phyloP scores from a whole-genome alignment of 2,329 filamentous ascomycete genomes.

The Trichophyton simii region DNA sequence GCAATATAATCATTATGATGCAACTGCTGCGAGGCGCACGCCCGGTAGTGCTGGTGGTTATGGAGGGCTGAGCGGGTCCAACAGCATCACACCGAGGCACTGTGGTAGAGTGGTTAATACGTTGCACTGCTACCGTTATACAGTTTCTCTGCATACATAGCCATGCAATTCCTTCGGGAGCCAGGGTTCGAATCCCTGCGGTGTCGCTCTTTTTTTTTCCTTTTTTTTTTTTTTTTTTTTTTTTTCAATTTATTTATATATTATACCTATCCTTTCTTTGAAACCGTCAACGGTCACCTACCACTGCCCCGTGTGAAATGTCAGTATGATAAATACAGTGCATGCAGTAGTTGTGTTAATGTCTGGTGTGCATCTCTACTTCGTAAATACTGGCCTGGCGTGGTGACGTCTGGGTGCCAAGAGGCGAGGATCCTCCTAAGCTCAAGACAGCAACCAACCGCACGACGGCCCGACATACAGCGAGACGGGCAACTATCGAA shows the following conservation, averaged over 20 bases:
- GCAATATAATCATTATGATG: background rate
- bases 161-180: constrained; percentile 5
- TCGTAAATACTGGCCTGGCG: background rate
- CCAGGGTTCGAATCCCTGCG: constrained; percentile 5
- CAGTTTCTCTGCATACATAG: constrained; percentile 1
- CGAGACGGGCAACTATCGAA: background rate
- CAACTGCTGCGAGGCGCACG: too few relatives aligned
- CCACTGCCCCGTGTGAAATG: too few relatives aligned
- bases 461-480: background rate
- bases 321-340: too few relatives aligned
- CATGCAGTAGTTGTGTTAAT: too few relatives aligned
- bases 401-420: background rate
- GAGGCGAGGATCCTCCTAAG: background rate
- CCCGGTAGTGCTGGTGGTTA: background rate
- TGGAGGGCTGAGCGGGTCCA: background rate
- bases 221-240: background rate
- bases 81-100: constrained; percentile 2
- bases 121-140: constrained; percentile 4
- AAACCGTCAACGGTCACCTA: too few relatives aligned
- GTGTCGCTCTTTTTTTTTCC: background rate
- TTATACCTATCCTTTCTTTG: background rate
- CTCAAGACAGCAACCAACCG: background rate
- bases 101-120: constrained; percentile 5
- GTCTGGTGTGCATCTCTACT: background rate
- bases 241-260: background rate